phyloP scores from a whole-genome alignment of 2,329 filamentous ascomycete species.

The Aspergillus bombycis region DNA sequence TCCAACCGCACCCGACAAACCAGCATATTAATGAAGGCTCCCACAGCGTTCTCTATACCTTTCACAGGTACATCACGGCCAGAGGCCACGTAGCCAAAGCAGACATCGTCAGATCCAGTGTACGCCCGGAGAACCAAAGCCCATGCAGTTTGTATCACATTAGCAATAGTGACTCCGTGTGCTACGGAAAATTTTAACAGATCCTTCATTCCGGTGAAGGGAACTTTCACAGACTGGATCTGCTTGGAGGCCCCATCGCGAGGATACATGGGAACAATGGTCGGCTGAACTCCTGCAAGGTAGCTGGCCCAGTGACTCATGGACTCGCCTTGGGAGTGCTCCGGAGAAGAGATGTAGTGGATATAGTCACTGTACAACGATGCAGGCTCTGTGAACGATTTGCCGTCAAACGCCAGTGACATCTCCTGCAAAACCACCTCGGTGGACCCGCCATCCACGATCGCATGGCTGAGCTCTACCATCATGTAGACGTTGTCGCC shows the following conservation, averaged over 20 bases:
- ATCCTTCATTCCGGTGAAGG: background rate
- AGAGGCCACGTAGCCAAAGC: slow-evolving; percentile 45
- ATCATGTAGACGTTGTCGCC: background rate
- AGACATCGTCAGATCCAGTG: slow-evolving; percentile 39
- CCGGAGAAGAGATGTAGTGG: background rate
- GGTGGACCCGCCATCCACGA: slow-evolving; percentile 2
- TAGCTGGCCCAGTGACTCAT: slow-evolving; percentile 1
- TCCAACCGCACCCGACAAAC: slow-evolving; percentile 7
- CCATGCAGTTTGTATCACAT: slow-evolving; percentile 42
- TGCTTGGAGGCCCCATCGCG: background rate
- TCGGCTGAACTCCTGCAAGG: background rate
- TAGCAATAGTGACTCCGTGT: slow-evolving; percentile 25
- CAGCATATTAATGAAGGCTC: slow-evolving; percentile 21
- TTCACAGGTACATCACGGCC: slow-evolving; percentile 42
- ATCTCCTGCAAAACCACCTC: slow-evolving; percentile 12
- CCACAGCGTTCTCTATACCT: slow-evolving; percentile 40
- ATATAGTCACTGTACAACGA: slow-evolving; percentile 5
- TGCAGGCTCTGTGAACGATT: background rate
- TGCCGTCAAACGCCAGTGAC: background rate
- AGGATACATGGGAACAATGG: background rate
- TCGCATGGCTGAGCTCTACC: slow-evolving; percentile 8
- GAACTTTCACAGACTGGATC: background rate
- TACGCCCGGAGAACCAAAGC: slow-evolving; percentile 39
- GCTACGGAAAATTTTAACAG: background rate
- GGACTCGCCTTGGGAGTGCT: background rate